Conservation (phyloP, 2,329 filamentous ascomycete genomes). For the Ophiosphaerella herpotricha region DNA sequence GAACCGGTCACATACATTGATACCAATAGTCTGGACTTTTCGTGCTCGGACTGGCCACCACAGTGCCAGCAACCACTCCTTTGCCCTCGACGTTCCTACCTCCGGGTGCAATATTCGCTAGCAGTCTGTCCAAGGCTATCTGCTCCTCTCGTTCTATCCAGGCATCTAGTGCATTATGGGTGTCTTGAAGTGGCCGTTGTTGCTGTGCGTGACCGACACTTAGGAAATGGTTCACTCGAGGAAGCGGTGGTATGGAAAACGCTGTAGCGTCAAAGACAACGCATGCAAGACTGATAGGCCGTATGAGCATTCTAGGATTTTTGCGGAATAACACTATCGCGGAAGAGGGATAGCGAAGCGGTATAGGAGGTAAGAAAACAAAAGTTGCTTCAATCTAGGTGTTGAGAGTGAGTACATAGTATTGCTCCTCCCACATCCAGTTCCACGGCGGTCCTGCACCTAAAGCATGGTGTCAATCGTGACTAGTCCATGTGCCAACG, state of each 20-base stretch:
- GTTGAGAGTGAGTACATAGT: background rate
- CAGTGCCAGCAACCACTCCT: slow-evolving; percentile 46
- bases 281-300: slow-evolving; percentile 3
- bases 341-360: background rate
- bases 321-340: no score
- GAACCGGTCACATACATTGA: slow-evolving; percentile 41
- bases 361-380: background rate
- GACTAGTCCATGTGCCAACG: slow-evolving; percentile 5
- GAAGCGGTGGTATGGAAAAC: slow-evolving; percentile 35
- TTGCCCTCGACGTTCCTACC: slow-evolving; percentile 43
- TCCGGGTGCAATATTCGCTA: slow-evolving; percentile 51
- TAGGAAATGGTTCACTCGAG: slow-evolving; percentile 19
- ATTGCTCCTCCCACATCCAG: background rate
- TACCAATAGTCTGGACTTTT: slow-evolving; percentile 51
- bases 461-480: background rate
- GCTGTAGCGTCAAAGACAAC: slow-evolving; percentile 25
- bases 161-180: slow-evolving; percentile 22
- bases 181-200: slow-evolving; percentile 35
- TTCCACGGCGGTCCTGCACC: background rate
- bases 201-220: slow-evolving; percentile 19
- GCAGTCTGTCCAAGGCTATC: slow-evolving; percentile 44
- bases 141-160: slow-evolving; percentile 46
- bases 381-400: no score
- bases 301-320: background rate
- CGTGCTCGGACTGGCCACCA: slow-evolving; percentile 51